Base-by-base conservation (phyloP, 257 asterid species). In the Mentha longifolia region DNA sequence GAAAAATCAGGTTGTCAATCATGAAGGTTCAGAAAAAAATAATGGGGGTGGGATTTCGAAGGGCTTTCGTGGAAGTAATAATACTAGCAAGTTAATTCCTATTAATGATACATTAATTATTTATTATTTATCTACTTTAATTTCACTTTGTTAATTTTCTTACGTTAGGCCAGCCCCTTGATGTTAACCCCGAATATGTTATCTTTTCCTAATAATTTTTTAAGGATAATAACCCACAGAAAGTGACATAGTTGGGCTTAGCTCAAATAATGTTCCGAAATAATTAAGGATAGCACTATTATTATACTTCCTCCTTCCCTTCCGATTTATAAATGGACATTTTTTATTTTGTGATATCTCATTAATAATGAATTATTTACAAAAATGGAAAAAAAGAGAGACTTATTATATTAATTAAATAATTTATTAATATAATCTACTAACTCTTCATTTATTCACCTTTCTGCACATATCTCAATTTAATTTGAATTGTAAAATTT, bases 41-140 rank as follows among this genome's bases (percentile, higher is more conserved):
- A 16, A 10, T 68, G 75, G 20, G 52, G 61, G 52, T 52, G 46
- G 52, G 58, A 61, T 54, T 69, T 61, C 61, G 47, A 75, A 75
- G 60, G 79, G 37, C 13, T 39, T 69, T 49, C n/a, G 66, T 54
- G 73, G 57, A 54, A 68, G 72, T 30, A 45, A 30, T 30, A 16
- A 61, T 10, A 19, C 58, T 11, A 35, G n/a, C n/a, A n/a, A n/a
- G 37, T 75, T 69, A 42, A 41, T 31, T 30, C 58, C 16, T 22
- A 22, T 1, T 49, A 49, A 49, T 6, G 20, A 49, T n/a, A 19
- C 30, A 19, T 51, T 51, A 51, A 17, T 17, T 51, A 2, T 59
- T 15, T 59, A 17, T 59, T 31, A 33, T 31, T 28, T 7, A 33
- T 31, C 19, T n/a, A 15, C 65, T 59, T 13, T 59, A 14, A 59